Base-by-base conservation (phyloP, 2,329 filamentous ascomycete species). In the Phaeosphaeriaceae sp. region DNA sequence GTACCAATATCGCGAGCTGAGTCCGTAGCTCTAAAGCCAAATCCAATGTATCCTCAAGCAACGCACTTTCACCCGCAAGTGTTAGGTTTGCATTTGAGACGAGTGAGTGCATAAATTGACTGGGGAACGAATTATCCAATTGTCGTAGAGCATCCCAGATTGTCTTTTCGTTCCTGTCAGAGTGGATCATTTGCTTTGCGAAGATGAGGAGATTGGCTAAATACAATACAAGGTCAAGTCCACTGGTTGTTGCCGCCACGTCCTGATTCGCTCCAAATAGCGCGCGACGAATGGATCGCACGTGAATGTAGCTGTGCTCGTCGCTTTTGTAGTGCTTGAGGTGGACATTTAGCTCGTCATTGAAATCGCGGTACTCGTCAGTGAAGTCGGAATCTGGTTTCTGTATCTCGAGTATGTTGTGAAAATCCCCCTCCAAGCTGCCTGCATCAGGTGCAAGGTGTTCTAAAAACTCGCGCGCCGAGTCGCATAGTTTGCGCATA, bases 11-110 rank as follows among this genome's bases (percentile, higher is more conserved):
- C n/a, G 79, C 70, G 9, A 76, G 71, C 53, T 86, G 83, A 2
- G 82, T 84, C 2, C 82, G 77, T 17, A 86, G 72, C 6, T 82
- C 79, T 6, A 85, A 63, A 1, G 75, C 79, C 17, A 84, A 55
- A 3, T 76, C 61, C 46, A 83, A 79, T 0, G 79, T 81, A 35
- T 75, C 56, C 42, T 74, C 40, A 11, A 71, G 51, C 6, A 82
- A 54, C 2, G 48, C 54, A 54, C 77, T 82, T 5, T 72, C 66
- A 5, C 76, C 79, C 15, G 42, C 16, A 42, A 41, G 4, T 41
- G 58, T 28, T 50, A 37, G 45, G 8, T 47, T 17, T 8, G 17
- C 21, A 1, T 38, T 48, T 28, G 49, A 48, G n/a, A 56, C 50
- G 3, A 71, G 52, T 1, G 58, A 56, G 18, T 48, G 54, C 29